Conservation (phyloP, 768 basidiomycete species). For the Suillus subalutaceus region DNA sequence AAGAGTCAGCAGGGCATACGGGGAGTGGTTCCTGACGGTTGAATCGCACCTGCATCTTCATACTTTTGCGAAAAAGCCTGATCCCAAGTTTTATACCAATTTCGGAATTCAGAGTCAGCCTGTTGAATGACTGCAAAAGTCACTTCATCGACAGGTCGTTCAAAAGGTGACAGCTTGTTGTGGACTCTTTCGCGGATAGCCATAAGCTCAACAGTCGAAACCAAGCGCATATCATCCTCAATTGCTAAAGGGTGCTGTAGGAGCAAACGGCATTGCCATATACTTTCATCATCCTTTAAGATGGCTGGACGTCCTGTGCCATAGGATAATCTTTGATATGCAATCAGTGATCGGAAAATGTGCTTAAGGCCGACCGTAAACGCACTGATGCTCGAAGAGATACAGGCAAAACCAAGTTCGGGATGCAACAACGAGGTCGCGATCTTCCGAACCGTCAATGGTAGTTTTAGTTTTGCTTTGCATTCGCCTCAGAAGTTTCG, state of each 20-base stretch:
- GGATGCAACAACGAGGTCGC: conserved; percentile 77
- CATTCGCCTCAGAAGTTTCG: conserved; percentile 78
- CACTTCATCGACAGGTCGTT: conserved; percentile 72
- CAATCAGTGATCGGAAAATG: not conserved
- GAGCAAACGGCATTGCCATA: conserved; percentile 76
- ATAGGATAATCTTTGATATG: conserved; percentile 76
- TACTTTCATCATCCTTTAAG: conserved; percentile 90
- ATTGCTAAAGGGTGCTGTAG: conserved; percentile 87
- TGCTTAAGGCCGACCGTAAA: conserved; percentile 16
- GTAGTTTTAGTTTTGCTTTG: conserved; percentile 53
- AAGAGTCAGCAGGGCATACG: conserved; percentile 1
- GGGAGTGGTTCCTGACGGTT: conserved; percentile 7
- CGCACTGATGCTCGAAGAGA: conserved; percentile 92
- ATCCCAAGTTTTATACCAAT: conserved; percentile 86
- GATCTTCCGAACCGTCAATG: conserved; percentile 60
- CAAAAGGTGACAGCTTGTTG: conserved; percentile 78
- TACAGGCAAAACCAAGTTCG: conserved; percentile 94
- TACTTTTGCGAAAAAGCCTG: conserved; percentile 79
- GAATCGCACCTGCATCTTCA: conserved; percentile 69
- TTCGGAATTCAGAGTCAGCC: conserved; percentile 77
- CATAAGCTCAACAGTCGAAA: conserved; percentile 94
- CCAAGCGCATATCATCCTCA: conserved; percentile 92
- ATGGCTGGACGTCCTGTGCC: conserved; percentile 94
- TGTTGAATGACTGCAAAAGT: conserved; percentile 73
- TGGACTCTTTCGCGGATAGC: conserved; percentile 85